Base-by-base conservation (phyloP, 345 rosid genomes). In the Rhizophora mangle region DNA sequence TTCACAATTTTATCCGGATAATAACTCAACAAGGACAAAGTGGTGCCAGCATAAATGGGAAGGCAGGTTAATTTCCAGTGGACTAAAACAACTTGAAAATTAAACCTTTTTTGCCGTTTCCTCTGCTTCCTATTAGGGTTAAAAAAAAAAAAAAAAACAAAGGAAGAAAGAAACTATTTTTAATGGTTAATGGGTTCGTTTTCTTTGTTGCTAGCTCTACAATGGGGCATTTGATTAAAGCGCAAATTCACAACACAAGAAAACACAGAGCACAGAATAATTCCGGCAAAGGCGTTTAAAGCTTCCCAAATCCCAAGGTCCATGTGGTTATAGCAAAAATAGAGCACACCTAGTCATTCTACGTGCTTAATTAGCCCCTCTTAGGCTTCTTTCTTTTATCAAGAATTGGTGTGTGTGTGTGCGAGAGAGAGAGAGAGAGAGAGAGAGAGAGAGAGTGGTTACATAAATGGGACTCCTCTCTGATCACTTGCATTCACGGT, bases 251-350 rank as follows among this genome's bases (percentile, higher is more conserved):
- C 21, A 66, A 21, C 2, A 54, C n/a, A 15, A 8, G 37, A 34
- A 8, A 34, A 34, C 37, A 34, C 37, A 1, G 37, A 34, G 21
- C 9, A 6, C 55, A 71, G 39, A 63, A 70, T 34, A 58, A 63
- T 63, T 36, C 49, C 13, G 43, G 68, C 30, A 37, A 36, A 55
- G 47, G 72, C 54, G n/a, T 77, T 68, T 67, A 3, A 56, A 20
- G 22, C 21, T 34, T 63, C 72, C 20, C 81, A 57, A 74, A 78
- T 78, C 79, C 84, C 84, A 62, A 81, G 52, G 63, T 68, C 68
- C 77, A 61, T 60, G 72, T 69, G 60, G 65, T 74, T 63, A 31
- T 62, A 8, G 68, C n/a, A 69, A 66, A 77, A 68, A 74, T 55
- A 58, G 53, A 52, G 64, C 61, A 37, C 71, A 46, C 74, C 79